Base-by-base conservation (phyloP, 768 basidiomycete genomes). In the Daedaleopsis sinensis region DNA sequence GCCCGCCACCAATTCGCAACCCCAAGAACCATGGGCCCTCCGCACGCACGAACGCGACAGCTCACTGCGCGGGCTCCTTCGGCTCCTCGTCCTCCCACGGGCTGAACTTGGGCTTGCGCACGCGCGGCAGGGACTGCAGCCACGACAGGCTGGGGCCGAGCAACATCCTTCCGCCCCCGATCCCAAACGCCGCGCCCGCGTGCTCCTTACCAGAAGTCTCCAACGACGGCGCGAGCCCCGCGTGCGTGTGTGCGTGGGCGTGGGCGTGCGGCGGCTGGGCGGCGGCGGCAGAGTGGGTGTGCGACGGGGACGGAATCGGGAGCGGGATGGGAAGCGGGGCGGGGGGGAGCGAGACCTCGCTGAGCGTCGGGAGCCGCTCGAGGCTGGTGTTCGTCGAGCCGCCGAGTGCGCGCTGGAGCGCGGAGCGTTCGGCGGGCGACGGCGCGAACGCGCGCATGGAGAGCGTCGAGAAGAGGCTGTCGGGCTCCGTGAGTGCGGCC, bases 341-440 rank as follows among this genome's bases (percentile, higher is more conserved):
- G 50, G 50, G 19, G 51, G 35, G 6, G 57, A 64, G 58, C 13
- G 65, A 60, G 55, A 91, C 89, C 65, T 91, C 88, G 66, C 88
- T 88, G 60, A 92, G 77, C 74, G 88, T 91, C 23, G 91, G 89
- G 58, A 93, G 79, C 38, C 87, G 84, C 74, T 93, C 91, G 32
- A 91, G 80, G 70, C 89, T 91, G 55, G 84, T 79, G 73, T 91
- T 91, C 50, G 86, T 81, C 60, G 88, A 88, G 16, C 87, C 84
- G 50, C 89, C 87, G 15, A 94, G 74, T n/a, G 84, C 90, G 55
- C 91, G 88, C 66, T 90, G 87, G 36, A 95, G 81, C 53, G 83
- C 92, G 74, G 93, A 89, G 46, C 93, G 90, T 80, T 95, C 93
- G 63, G 88, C 91, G 56, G 88, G 90, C 64, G 92, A 94, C 36